Conservation (phyloP, 352 stramenopile species). For the Pythium sp. region DNA sequence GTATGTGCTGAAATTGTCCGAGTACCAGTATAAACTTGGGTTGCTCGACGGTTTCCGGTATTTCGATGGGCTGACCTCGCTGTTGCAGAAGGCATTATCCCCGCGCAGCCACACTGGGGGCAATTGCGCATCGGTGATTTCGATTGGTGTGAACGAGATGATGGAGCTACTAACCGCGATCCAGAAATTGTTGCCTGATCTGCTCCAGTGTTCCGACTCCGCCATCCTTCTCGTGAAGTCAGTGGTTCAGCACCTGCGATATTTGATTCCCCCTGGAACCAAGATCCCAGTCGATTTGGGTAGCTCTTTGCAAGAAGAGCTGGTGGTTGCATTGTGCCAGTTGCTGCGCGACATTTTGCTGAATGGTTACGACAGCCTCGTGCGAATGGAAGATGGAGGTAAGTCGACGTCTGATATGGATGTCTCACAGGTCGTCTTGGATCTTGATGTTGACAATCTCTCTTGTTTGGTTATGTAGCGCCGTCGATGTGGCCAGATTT, state of each 20-base stretch:
- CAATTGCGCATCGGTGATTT: slow-evolving; percentile 43
- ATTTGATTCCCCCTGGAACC: slow-evolving; percentile 58
- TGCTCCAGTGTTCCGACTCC: slow-evolving; percentile 54
- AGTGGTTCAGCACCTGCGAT: slow-evolving; percentile 70
- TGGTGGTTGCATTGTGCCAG: slow-evolving; percentile 65
- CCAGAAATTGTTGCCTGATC: slow-evolving; percentile 68
- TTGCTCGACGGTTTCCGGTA: slow-evolving; percentile 73
- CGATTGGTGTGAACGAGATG: slow-evolving; percentile 65
- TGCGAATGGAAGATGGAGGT: slow-evolving; percentile 83
- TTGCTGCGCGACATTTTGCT: slow-evolving; percentile 71
- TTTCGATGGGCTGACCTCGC: slow-evolving; percentile 73
- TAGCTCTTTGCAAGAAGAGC: slow-evolving; percentile 62
- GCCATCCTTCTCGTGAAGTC: slow-evolving; percentile 75
- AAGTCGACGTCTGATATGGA: slow-evolving; percentile 9
- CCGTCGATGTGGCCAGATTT: slow-evolving; percentile 69
- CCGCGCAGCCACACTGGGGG: slow-evolving; percentile 33
- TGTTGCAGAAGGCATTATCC: slow-evolving; percentile 75
- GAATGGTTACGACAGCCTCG: slow-evolving; percentile 65
- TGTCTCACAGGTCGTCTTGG: too few relatives aligned
- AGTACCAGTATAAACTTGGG: slow-evolving; percentile 80
- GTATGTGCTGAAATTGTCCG: slow-evolving; percentile 77
- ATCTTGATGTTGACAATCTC: background rate
- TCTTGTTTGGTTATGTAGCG: slow-evolving; percentile 26
- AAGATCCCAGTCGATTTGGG: slow-evolving; percentile 37
- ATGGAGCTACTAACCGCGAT: slow-evolving; percentile 74